Evolutionary conservation across 768 basidiomycete species (phyloP).

Genomic region (Tricholoma sp.): DNA sequence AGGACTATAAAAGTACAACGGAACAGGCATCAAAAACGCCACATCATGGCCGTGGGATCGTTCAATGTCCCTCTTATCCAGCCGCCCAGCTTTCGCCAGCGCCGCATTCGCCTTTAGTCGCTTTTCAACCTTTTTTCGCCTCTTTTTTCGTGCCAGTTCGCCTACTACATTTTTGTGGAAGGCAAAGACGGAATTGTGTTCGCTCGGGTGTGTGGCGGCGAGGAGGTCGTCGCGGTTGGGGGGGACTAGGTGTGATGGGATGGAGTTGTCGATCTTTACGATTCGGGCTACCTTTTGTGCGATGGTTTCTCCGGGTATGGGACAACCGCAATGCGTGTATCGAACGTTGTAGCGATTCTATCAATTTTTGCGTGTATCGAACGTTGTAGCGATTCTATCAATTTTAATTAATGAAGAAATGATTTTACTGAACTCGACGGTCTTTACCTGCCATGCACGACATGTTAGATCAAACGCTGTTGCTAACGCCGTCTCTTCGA

Average conservation of each 20-base stretch:
- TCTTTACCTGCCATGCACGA: slow-evolving; percentile 20
- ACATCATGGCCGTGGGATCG: slow-evolving; percentile 16
- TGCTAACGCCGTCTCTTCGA: slow-evolving; percentile 20
- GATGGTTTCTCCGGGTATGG: slow-evolving; percentile 36
- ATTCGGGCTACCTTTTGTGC: slow-evolving; percentile 33
- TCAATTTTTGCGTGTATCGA: slow-evolving; percentile 35
- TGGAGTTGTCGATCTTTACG: slow-evolving; percentile 8
- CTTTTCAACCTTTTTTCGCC: neutral
- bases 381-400: slow-evolving; percentile 38
- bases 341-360: slow-evolving; percentile 39
- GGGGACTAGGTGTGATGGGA: slow-evolving; percentile 26
- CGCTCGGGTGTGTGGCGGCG: slow-evolving; percentile 47
- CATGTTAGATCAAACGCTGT: slow-evolving; percentile 23
- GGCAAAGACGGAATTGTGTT: slow-evolving; percentile 10
- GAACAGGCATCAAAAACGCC: slow-evolving; percentile 38
- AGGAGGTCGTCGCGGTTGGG: slow-evolving; percentile 28
- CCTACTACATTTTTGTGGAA: neutral
- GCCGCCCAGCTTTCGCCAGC: slow-evolving; percentile 19
- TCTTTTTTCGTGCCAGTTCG: neutral
- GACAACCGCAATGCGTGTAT: slow-evolving; percentile 55
- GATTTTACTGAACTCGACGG: neutral
- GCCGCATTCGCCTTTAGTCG: slow-evolving; percentile 10
- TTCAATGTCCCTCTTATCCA: slow-evolving; percentile 8
- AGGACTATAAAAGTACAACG: slow-evolving; percentile 12
- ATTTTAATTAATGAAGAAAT: neutral